Evolutionary conservation across 306 rosid species (phyloP).

Genomic region (Sechiopsis laciniata): DNA sequence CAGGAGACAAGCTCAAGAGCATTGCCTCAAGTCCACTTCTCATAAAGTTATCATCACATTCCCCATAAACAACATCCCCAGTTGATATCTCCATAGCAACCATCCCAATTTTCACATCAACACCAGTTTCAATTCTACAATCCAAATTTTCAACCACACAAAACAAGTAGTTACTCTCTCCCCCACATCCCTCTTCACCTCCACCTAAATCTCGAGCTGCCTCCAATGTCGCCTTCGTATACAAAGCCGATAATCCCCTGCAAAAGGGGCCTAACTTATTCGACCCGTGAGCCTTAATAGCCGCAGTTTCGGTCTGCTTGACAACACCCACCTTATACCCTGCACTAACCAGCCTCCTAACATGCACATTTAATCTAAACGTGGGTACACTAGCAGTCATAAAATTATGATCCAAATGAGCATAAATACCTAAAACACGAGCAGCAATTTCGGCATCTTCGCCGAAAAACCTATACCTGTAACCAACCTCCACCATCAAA

Average conservation of each 20-base stretch:
- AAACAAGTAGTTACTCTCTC: conserved; percentile 59
- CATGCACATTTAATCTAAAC: conserved; percentile 71
- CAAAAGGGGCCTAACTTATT: conserved; percentile 68
- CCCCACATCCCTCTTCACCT: conserved; percentile 60
- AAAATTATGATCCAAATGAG: conserved; percentile 71
- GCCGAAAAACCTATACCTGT: conserved; percentile 71
- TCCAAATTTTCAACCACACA: conserved; percentile 66
- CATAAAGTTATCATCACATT: conserved; percentile 59
- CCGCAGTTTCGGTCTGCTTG: conserved; percentile 91
- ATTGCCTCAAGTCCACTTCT: conserved; percentile 72
- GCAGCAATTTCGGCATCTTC: conserved; percentile 79
- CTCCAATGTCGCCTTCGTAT: conserved; percentile 81
- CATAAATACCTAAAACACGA: conserved; percentile 62
- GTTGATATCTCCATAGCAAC: conserved; percentile 81
- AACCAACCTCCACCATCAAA: conserved; percentile 89
- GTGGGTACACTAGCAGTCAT: conserved; percentile 84
- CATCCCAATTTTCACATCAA: conserved; percentile 60
- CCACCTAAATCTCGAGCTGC: conserved; percentile 70
- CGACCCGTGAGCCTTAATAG: conserved; percentile 78
- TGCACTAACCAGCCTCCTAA: conserved; percentile 80
- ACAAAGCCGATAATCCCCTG: conserved; percentile 74
- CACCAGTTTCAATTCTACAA: conserved; percentile 39
- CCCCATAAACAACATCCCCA: conserved; percentile 69
- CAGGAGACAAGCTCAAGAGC: conserved; percentile 63
- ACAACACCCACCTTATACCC: conserved; percentile 91